These are phyloP conservation scores for Smallanthus sonchifolius DNA, from an alignment of 129 eudicot genomes.

Conservation along the genomic window DNA sequence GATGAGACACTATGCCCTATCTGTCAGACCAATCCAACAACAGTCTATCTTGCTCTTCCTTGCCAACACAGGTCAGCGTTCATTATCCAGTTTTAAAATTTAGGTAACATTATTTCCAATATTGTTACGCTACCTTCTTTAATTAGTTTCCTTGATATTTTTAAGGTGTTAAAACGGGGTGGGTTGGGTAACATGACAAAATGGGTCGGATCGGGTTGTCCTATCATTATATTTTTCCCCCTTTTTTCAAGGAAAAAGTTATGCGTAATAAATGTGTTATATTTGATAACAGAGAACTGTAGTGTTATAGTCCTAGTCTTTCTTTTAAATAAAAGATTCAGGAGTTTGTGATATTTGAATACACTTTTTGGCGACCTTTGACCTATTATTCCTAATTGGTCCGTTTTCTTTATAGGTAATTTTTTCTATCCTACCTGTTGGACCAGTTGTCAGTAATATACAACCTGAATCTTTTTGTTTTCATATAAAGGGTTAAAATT, in stretches of 20 bases:
- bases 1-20: slow-evolving; percentile 90
- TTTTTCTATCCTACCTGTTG: not conserved
- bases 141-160: not conserved
- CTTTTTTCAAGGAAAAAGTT: not conserved
- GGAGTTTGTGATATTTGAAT: not conserved
- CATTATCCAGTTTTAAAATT: not conserved
- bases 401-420: not conserved
- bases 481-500: not conserved
- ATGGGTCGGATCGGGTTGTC: not conserved
- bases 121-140: not conserved
- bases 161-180: not conserved
- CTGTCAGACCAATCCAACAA: slow-evolving; percentile 76
- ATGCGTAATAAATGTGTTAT: not conserved
- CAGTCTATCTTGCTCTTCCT: slow-evolving; percentile 89
- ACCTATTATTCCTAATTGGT: not conserved
- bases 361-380: not conserved
- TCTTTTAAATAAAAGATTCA: not conserved
- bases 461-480: not conserved
- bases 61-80: slow-evolving; percentile 83
- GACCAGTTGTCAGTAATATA: not conserved
- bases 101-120: not conserved
- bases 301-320: not conserved
- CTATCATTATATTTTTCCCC: not conserved
- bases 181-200: not conserved
- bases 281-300: not conserved